Evolutionary conservation across 2,329 filamentous ascomycete species (phyloP).

Genomic region (Penicillium sp.): DNA sequence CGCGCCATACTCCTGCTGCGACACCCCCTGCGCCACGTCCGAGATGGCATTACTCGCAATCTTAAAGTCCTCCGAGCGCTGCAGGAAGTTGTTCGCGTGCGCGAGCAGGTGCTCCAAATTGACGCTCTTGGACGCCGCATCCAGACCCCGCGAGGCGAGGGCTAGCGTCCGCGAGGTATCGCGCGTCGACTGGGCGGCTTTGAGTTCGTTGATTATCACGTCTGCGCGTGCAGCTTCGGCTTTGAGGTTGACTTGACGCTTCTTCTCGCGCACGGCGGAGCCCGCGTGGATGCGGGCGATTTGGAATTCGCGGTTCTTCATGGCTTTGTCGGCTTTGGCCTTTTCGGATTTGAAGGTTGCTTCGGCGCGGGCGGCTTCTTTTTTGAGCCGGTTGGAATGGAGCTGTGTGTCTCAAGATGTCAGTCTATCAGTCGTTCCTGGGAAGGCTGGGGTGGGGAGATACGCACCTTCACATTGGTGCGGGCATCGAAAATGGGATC

Average conservation of each 20-base stretch:
- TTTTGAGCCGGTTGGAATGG: slow-evolving; percentile 46
- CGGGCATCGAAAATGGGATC: slow-evolving; percentile 41
- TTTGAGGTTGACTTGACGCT: slow-evolving; percentile 43
- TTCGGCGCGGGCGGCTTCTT: slow-evolving; percentile 45
- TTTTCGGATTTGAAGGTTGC: slow-evolving; percentile 46
- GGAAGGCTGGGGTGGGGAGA: not conserved
- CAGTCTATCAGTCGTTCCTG: too few relatives aligned
- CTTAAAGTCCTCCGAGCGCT: slow-evolving; percentile 41
- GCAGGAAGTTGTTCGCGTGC: slow-evolving; percentile 41
- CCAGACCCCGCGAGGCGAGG: slow-evolving; percentile 42
- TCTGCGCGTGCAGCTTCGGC: slow-evolving; percentile 46
- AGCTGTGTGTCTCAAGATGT: too few relatives aligned
- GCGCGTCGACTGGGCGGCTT: slow-evolving; percentile 46
- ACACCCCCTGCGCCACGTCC: slow-evolving; percentile 39
- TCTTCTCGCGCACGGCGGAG: slow-evolving; percentile 44
- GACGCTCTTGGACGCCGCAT: slow-evolving; percentile 43
- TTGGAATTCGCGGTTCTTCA: slow-evolving; percentile 47
- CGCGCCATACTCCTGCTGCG: slow-evolving; percentile 43
- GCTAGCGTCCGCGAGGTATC: slow-evolving; percentile 44
- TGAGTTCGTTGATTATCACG: slow-evolving; percentile 47
- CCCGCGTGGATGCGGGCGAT: slow-evolving; percentile 48
- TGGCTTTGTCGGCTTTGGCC: slow-evolving; percentile 45
- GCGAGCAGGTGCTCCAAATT: slow-evolving; percentile 42
- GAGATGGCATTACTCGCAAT: slow-evolving; percentile 40
- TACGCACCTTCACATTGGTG: slow-evolving; percentile 38